A percentile compares a stretch with the other conserved stretches of the same genome.
These are phyloP conservation scores for Dichotomopilus funicola DNA, from an alignment of 2,329 filamentous ascomycete genomes.

Conservation along the genomic window DNA sequence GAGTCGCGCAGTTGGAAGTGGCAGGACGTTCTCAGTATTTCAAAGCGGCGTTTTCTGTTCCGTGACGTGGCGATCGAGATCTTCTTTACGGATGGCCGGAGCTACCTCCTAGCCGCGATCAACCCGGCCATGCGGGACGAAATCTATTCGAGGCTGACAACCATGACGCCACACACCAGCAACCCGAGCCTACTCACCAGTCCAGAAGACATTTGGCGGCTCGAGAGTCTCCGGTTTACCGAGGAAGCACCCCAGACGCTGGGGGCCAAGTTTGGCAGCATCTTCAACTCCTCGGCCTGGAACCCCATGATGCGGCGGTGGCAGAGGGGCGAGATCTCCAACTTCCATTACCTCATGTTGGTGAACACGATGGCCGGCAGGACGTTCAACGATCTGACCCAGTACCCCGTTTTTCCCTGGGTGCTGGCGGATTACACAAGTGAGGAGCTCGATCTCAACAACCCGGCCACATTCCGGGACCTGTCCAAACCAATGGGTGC, in stretches of 20 bases:
- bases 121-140: slow-evolving; percentile 70
- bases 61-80: slow-evolving; percentile 94
- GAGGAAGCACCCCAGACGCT: slow-evolving; percentile 58
- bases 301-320: slow-evolving; percentile 84
- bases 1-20: slow-evolving; percentile 88
- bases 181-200: slow-evolving; percentile 63
- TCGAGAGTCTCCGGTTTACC: slow-evolving; percentile 70
- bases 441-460: slow-evolving; percentile 77
- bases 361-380: slow-evolving; percentile 95
- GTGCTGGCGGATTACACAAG: slow-evolving; percentile 93
- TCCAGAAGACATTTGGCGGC: slow-evolving; percentile 83
- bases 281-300: slow-evolving; percentile 77
- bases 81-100: slow-evolving; percentile 94
- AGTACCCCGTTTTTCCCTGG: slow-evolving; percentile 98
- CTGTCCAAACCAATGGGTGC: slow-evolving; percentile 95
- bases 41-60: slow-evolving; percentile 90
- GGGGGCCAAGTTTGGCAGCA: slow-evolving; percentile 82
- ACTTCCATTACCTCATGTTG: slow-evolving; percentile 98
- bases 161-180: slow-evolving; percentile 73
- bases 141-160: slow-evolving; percentile 67
- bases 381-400: slow-evolving; percentile 96
- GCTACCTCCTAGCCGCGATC: slow-evolving; percentile 83
- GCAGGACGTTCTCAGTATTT: slow-evolving; percentile 90
- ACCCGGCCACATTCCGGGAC: slow-evolving; percentile 82
- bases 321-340: slow-evolving; percentile 92